Conservation (phyloP, 2,329 filamentous ascomycete genomes). For the Helminthosporium solani region DNA sequence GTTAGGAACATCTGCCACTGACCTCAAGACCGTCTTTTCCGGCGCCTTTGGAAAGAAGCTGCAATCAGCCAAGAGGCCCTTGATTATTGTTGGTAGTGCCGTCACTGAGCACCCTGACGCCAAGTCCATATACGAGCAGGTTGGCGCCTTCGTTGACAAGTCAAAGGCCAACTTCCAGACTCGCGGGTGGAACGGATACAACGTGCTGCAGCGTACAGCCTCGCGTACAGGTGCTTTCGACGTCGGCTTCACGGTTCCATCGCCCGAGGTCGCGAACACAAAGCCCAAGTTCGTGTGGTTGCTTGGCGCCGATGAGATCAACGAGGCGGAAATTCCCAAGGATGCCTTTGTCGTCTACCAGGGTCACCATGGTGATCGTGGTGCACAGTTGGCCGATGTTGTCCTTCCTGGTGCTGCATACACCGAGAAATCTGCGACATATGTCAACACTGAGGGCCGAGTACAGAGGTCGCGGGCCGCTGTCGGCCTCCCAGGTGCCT, state of each 20-base stretch:
- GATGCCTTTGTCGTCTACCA: conserved; percentile 97
- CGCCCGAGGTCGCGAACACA: conserved; percentile 75
- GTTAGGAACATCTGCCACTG: conserved; percentile 73
- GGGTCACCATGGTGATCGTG: conserved; percentile 93
- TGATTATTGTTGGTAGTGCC: conserved; percentile 94
- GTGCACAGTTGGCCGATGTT: conserved; percentile 89
- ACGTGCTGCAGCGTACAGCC: conserved; percentile 89
- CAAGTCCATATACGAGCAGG: conserved; percentile 88
- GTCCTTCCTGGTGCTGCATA: conserved; percentile 93
- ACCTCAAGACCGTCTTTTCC: conserved; percentile 80
- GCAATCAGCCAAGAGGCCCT: conserved; percentile 80
- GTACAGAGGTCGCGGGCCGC: conserved; percentile 92
- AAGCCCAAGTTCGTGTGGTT: conserved; percentile 96
- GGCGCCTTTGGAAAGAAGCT: conserved; percentile 94
- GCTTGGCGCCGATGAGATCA: conserved; percentile 89
- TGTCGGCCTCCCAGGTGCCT: conserved; percentile 82
- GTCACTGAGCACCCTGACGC: conserved; percentile 89
- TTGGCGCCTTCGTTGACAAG: conserved; percentile 91
- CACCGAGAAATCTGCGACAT: conserved; percentile 94
- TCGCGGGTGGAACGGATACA: conserved; percentile 95
- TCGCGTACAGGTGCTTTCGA: conserved; percentile 93
- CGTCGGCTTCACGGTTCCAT: conserved; percentile 89
- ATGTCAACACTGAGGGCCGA: conserved; percentile 96
- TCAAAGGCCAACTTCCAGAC: conserved; percentile 85
- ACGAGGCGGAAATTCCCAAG: conserved; percentile 83